phyloP scores from a whole-genome alignment of 805 yeast genomes.

The Monosporozyma servazzii region DNA sequence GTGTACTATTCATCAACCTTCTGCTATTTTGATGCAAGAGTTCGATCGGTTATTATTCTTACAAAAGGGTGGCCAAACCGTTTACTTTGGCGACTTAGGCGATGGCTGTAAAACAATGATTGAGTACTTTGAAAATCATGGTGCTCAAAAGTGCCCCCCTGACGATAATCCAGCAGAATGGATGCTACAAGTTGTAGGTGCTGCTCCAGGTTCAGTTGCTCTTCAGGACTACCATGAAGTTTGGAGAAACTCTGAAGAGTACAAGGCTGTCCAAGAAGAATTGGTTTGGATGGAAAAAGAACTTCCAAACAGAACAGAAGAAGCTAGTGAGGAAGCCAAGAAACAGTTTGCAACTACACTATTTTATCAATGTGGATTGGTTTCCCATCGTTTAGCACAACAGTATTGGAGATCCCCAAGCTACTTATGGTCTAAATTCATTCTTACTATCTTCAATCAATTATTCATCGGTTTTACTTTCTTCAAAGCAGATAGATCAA shows the following conservation, averaged over 20 bases:
- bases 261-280: conserved; percentile 47
- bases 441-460: conserved; percentile 45
- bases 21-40: conserved; percentile 66
- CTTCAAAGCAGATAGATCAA: conserved; percentile 53
- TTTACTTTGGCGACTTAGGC: conserved; percentile 66
- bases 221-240: conserved; percentile 64
- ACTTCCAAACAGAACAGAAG: conserved; percentile 33
- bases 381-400: conserved; percentile 46
- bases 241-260: conserved; percentile 66
- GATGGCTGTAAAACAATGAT: conserved; percentile 48
- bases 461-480: conserved; percentile 68
- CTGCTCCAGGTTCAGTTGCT: conserved; percentile 73
- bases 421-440: conserved; percentile 51
- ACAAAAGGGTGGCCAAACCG: conserved; percentile 64
- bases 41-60: conserved; percentile 68
- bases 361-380: conserved; percentile 36
- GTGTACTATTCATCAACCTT: conserved; percentile 81
- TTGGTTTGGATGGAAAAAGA: conserved; percentile 57
- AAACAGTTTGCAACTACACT: conserved; percentile 38
- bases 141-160: conserved; percentile 57
- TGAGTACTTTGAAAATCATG: conserved; percentile 55
- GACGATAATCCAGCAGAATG: conserved; percentile 81
- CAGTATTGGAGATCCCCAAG: conserved; percentile 63
- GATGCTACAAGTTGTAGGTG: conserved; percentile 83
- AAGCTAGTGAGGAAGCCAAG: conserved; percentile 25